Evolutionary conservation across 345 rosid species (phyloP).

Genomic region (Heritiera fomes): DNA sequence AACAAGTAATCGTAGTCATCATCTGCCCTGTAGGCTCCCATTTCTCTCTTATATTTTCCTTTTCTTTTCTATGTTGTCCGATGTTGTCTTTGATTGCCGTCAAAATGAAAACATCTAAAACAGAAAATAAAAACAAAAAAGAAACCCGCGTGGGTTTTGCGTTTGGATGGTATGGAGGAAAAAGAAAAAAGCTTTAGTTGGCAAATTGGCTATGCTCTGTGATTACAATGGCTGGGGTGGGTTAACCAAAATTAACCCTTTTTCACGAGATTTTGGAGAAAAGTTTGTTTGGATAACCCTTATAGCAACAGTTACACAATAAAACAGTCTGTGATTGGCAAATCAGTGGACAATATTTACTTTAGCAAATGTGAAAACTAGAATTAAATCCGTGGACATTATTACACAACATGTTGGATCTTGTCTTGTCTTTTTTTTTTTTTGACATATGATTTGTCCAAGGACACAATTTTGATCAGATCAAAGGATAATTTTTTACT

Average conservation of each 20-base stretch:
- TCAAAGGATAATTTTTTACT: not conserved
- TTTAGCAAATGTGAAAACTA: not conserved
- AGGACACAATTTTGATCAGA: not conserved
- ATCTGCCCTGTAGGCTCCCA: constrained; percentile 59
- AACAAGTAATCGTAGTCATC: constrained; percentile 72
- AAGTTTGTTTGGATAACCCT: not conserved
- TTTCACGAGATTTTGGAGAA: constrained; percentile 18
- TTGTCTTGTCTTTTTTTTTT: not conserved
- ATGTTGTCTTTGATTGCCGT: not conserved
- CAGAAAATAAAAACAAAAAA: not conserved
- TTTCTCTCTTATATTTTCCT: constrained; percentile 8
- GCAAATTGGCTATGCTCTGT: not conserved
- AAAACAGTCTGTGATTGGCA: too few relatives aligned
- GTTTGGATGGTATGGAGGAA: not conserved
- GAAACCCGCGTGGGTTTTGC: constrained; percentile 2
- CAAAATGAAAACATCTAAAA: not conserved
- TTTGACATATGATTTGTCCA: not conserved
- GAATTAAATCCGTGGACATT: not conserved
- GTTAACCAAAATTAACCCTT: constrained; percentile 6
- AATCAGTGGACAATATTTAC: too few relatives aligned
- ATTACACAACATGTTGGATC: not conserved
- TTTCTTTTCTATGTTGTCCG: not conserved
- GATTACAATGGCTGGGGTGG: not conserved
- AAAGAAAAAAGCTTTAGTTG: not conserved
- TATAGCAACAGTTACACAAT: too few relatives aligned